phyloP scores from a whole-genome alignment of 495 filamentous ascomycete species.

The Aspergillus steynii region DNA sequence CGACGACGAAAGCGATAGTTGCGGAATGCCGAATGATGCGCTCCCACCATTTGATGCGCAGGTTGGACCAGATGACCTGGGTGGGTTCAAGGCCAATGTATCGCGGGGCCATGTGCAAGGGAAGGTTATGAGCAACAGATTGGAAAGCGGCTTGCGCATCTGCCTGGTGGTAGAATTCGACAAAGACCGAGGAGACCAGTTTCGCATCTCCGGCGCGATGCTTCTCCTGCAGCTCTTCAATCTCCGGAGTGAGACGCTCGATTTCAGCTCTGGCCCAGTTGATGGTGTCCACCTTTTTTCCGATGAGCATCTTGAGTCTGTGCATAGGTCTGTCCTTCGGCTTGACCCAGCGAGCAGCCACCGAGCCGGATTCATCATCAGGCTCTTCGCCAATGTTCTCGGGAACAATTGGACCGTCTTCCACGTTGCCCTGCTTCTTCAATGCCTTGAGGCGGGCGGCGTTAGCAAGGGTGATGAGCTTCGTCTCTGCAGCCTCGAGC shows the following conservation, averaged over 20 bases:
- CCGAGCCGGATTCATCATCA: slow-evolving; percentile 66
- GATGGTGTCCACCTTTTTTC: slow-evolving; percentile 83
- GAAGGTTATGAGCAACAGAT: slow-evolving; percentile 79
- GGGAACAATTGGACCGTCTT: slow-evolving; percentile 37
- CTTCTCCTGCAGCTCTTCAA: slow-evolving; percentile 71
- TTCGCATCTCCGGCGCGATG: slow-evolving; percentile 71
- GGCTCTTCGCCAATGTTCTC: slow-evolving; percentile 50
- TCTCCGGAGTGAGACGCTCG: slow-evolving; percentile 74
- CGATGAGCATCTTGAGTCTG: slow-evolving; percentile 73
- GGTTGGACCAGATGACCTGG: slow-evolving; percentile 88
- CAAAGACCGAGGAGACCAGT: slow-evolving; percentile 62
- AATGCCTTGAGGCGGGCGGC: slow-evolving; percentile 67
- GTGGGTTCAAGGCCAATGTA: slow-evolving; percentile 82
- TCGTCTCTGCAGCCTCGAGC: slow-evolving; percentile 86
- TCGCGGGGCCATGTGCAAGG: slow-evolving; percentile 88
- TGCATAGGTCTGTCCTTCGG: slow-evolving; percentile 85
- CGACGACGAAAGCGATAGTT: slow-evolving; percentile 69
- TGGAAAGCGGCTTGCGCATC: slow-evolving; percentile 88
- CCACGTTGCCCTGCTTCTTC: slow-evolving; percentile 64
- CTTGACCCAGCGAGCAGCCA: slow-evolving; percentile 78
- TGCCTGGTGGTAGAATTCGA: slow-evolving; percentile 79
- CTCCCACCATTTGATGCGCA: slow-evolving; percentile 88
- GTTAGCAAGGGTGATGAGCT: slow-evolving; percentile 82
- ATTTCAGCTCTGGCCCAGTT: slow-evolving; percentile 88
- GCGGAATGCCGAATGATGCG: slow-evolving; percentile 68